Conservation (phyloP, 257 asterid species). For the Solanum medicagineum region DNA sequence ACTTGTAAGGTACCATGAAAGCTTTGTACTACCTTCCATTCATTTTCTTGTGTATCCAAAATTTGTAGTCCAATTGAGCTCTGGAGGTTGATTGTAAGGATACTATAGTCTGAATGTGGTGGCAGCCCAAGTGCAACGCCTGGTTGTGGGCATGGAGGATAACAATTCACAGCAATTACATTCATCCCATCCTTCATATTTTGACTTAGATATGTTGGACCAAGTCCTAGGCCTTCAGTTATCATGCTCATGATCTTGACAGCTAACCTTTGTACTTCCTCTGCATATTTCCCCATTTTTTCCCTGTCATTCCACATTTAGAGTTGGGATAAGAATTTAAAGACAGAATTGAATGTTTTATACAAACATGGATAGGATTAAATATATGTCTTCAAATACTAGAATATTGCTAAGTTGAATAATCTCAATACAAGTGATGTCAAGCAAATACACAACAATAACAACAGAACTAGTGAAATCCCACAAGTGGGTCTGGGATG, state of each 20-base stretch:
- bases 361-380: background rate
- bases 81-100: slow-evolving; percentile 27
- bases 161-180: slow-evolving; percentile 30
- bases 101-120: slow-evolving; percentile 36
- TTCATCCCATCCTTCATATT: slow-evolving; percentile 27
- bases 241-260: slow-evolving; percentile 10
- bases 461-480: too few species aligned
- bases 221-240: slow-evolving; percentile 37
- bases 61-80: slow-evolving; percentile 24
- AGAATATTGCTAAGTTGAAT: background rate
- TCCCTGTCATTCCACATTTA: slow-evolving; percentile 8
- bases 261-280: slow-evolving; percentile 19
- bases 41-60: background rate
- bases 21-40: slow-evolving; percentile 20
- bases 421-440: background rate
- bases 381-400: background rate
- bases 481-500: too few species aligned
- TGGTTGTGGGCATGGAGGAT: slow-evolving; percentile 32
- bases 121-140: slow-evolving; percentile 34
- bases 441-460: background rate
- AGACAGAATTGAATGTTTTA: background rate
- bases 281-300: slow-evolving; percentile 34
- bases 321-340: background rate
- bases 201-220: slow-evolving; percentile 13
- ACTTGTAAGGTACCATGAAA: slow-evolving; percentile 19